Evolutionary conservation across 2,329 filamentous ascomycete genomes (phyloP).

Genomic region (Cordyceps javanica): DNA sequence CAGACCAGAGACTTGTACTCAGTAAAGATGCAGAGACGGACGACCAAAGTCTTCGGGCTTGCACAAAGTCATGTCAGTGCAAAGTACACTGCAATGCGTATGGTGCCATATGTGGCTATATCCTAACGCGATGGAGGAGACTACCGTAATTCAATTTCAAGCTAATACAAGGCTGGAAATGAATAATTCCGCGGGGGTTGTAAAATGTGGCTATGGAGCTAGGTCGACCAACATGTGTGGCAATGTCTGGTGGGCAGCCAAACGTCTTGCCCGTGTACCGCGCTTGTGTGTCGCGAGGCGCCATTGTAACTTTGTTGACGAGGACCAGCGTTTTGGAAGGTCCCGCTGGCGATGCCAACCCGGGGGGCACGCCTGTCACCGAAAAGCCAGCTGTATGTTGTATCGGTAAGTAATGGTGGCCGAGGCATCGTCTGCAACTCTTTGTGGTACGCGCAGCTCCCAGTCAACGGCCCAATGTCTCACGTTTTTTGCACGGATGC

Average conservation of each 20-base stretch:
- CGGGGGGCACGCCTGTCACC: background rate
- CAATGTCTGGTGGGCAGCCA: no score
- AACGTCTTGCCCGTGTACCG: background rate
- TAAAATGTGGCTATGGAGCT: background rate
- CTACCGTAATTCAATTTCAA: background rate
- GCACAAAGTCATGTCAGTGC: no score
- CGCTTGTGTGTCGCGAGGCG: background rate
- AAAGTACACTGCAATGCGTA: no score
- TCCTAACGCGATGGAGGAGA: no score
- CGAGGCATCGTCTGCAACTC: background rate
- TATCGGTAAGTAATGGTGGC: background rate
- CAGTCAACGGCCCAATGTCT: constrained; percentile 1
- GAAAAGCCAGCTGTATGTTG: background rate
- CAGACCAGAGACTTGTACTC: no score
- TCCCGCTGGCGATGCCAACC: background rate
- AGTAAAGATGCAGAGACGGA: no score
- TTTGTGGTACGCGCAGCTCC: background rate
- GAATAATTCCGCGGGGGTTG: background rate
- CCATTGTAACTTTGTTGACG: background rate
- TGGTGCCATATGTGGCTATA: no score
- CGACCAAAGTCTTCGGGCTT: no score
- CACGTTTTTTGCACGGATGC: background rate
- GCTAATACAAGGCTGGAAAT: background rate
- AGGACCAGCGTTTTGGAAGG: background rate
- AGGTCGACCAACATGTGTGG: background rate